Evolutionary conservation across 179 eudicot species (phyloP).

Genomic region (Amaranthus tricolor): DNA sequence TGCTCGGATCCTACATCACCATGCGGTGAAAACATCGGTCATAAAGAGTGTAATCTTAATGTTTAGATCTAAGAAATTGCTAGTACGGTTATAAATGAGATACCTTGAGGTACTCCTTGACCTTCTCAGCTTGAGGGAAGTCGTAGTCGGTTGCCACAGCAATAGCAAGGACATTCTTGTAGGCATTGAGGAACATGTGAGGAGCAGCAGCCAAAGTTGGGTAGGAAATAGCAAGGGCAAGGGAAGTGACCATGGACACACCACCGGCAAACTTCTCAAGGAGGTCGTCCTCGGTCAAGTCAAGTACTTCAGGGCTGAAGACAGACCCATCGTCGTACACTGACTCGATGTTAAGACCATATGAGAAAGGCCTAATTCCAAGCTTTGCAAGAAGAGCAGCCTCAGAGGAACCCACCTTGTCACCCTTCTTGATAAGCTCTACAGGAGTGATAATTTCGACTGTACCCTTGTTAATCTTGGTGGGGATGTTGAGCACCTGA

Average conservation of each 20-base stretch:
- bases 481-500: constrained; percentile 86
- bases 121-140: constrained; percentile 77
- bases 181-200: constrained; percentile 80
- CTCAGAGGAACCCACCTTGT: constrained; percentile 91
- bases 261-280: constrained; percentile 57
- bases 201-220: constrained; percentile 84
- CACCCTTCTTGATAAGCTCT: constrained; percentile 82
- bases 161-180: constrained; percentile 73
- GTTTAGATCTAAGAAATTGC: no score
- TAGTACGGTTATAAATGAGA: neutral
- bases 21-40: neutral
- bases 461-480: constrained; percentile 95
- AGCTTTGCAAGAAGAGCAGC: constrained; percentile 87
- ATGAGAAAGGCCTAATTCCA: constrained; percentile 85
- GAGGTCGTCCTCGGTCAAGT: constrained; percentile 75
- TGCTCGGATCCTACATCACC: constrained; percentile 49
- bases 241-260: constrained; percentile 60
- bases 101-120: constrained; percentile 79
- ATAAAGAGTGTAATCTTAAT: no score
- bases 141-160: constrained; percentile 71
- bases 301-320: constrained; percentile 76
- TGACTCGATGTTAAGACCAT: constrained; percentile 56
- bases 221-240: constrained; percentile 60
- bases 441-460: constrained; percentile 89
- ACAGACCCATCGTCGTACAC: constrained; percentile 77